phyloP scores from a whole-genome alignment of 208 protist genomes.

The Porcisia hertigi region DNA sequence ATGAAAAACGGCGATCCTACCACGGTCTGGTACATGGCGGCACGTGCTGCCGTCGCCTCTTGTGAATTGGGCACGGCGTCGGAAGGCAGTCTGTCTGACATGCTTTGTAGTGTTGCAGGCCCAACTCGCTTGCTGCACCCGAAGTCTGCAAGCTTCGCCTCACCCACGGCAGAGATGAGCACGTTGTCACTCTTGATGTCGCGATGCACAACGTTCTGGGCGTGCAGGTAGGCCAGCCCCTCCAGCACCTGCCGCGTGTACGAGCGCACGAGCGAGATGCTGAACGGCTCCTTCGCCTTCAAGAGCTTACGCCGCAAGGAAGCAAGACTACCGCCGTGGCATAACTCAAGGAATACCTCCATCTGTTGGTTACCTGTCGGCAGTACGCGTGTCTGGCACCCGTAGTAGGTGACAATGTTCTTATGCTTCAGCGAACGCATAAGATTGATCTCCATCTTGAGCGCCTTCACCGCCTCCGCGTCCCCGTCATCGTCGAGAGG shows the following conservation, averaged over 20 bases:
- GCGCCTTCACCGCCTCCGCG: constrained; percentile 50
- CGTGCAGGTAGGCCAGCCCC: constrained; percentile 87
- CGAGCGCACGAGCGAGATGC: constrained; percentile 69
- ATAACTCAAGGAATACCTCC: constrained; percentile 92
- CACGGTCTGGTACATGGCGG: constrained; percentile 72
- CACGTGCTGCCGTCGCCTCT: constrained; percentile 11
- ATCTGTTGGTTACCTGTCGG: constrained; percentile 57
- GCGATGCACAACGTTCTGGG: constrained; percentile 75
- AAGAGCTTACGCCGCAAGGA: constrained; percentile 70
- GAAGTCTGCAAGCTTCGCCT: constrained; percentile 95
- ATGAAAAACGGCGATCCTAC: constrained; percentile 89
- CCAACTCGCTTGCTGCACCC: constrained; percentile 91
- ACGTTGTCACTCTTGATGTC: constrained; percentile 94
- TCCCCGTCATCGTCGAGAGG: constrained; percentile 55
- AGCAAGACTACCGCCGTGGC: constrained; percentile 77
- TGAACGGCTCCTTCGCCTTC: constrained; percentile 67
- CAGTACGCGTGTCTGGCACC: constrained; percentile 69
- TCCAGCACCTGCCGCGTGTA: constrained; percentile 91
- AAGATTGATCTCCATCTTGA: constrained; percentile 85
- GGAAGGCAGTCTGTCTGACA: background rate
- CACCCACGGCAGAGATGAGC: constrained; percentile 81
- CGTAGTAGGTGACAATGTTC: constrained; percentile 91
- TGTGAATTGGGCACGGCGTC: background rate
- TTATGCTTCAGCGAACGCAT: constrained; percentile 83
- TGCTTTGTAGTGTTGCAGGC: constrained; percentile 26